phyloP scores from a whole-genome alignment of 192 early-diverging fungal species.

The Geranomyces michiganensis region DNA sequence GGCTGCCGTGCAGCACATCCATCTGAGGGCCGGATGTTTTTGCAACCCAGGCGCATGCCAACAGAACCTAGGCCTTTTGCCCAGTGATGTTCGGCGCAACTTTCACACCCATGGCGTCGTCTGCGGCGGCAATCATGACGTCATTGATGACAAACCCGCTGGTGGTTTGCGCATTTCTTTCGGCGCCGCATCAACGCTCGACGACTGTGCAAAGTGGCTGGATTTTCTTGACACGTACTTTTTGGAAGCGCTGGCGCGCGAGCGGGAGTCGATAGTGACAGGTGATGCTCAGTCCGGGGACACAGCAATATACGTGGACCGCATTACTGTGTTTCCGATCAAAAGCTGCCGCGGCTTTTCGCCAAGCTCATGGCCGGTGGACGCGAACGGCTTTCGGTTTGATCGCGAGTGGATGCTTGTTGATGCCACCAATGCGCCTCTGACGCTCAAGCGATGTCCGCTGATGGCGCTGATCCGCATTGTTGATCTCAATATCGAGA shows the following conservation, averaged over 20 bases:
- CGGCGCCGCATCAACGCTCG: conserved; percentile 66
- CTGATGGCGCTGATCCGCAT: conserved; percentile 31
- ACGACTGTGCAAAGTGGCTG: conserved; percentile 63
- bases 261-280: neutral
- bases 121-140: conserved; percentile 76
- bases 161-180: conserved; percentile 79
- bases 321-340: conserved; percentile 65
- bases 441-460: conserved; percentile 69
- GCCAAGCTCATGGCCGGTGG: conserved; percentile 60
- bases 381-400: conserved; percentile 55
- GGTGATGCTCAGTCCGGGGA: neutral
- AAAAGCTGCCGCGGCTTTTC: conserved; percentile 77
- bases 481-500: conserved; percentile 15
- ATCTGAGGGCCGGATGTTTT: conserved; percentile 72
- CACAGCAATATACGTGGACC: conserved; percentile 5
- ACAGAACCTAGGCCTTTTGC: conserved; percentile 64
- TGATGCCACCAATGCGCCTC: conserved; percentile 45
- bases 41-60: conserved; percentile 84
- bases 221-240: conserved; percentile 44
- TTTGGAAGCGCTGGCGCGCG: neutral
- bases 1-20: conserved; percentile 67
- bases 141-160: conserved; percentile 69
- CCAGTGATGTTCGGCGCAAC: conserved; percentile 6
- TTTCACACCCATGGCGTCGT: conserved; percentile 53
- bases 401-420: conserved; percentile 73